Conservation (phyloP, 345 rosid genomes). For the Acer yangbiense region DNA sequence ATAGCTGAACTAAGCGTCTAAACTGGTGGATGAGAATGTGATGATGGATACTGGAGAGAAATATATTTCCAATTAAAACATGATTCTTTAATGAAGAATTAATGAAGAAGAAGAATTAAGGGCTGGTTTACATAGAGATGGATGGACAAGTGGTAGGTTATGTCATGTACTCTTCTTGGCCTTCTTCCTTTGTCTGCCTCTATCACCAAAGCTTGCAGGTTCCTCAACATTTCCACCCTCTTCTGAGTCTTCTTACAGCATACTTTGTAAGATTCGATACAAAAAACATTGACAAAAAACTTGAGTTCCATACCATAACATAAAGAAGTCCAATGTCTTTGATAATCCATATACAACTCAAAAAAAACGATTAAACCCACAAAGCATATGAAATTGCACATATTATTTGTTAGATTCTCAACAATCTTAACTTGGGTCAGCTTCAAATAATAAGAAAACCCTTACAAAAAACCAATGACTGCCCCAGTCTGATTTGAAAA, state of each 20-base stretch:
- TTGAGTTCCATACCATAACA: background rate
- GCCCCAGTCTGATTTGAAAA: background rate
- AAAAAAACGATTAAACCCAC: background rate
- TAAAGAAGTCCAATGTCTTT: background rate
- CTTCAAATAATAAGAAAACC: background rate
- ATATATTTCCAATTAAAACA: constrained; percentile 67
- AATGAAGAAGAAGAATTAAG: constrained; percentile 47
- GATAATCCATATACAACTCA: background rate
- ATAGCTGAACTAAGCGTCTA: constrained; percentile 25
- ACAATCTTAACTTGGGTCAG: background rate
- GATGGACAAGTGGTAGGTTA: constrained; percentile 60
- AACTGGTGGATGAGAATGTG: constrained; percentile 60
- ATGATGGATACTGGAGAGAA: constrained; percentile 53
- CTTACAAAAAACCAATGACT: background rate
- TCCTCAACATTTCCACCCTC: background rate
- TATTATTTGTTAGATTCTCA: background rate
- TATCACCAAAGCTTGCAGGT: constrained; percentile 81
- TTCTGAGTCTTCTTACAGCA: background rate
- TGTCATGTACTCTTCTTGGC: constrained; percentile 63
- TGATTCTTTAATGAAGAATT: constrained; percentile 76
- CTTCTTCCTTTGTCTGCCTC: constrained; percentile 70
- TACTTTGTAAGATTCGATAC: too few species aligned
- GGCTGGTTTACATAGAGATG: constrained; percentile 50
- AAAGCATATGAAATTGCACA: background rate
- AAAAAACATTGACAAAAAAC: background rate